Base-by-base conservation (phyloP, 2,329 filamentous ascomycete genomes). In the Venturia oleaginea region DNA sequence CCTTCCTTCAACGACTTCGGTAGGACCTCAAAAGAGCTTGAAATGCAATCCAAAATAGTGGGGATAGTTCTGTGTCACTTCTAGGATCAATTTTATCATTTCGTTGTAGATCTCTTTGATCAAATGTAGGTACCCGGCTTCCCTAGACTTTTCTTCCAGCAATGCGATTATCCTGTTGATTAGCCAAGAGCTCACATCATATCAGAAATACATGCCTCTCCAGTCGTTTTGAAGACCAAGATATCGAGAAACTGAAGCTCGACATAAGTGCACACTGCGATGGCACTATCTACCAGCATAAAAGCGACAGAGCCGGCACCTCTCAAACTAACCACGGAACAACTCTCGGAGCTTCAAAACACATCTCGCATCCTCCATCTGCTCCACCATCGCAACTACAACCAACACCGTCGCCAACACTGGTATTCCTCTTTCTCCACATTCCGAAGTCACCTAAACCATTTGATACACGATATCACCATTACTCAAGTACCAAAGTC, bases 331-430 rank as follows among this genome's bases (percentile, higher is more conserved):
- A 42, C 34, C 59, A 19, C 37, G 22, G 55, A 37, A 37, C 55
- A 59, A 37, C 10, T 38, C 22, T 30, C 24, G 4, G 46, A 63
- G 19, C 72, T 76, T 1, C 55, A 67, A 57, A 74, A 77, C 65
- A 71, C 71, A 69, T 83, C 61, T 15, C 51, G 51, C 51, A 57
- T 92, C 59, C 84, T 97, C 55, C 81, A 88, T 71, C 83, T 89
- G 68, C 84, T 95, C 70, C 84, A 87, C 75, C 86, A 91, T 73
- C 90, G 92, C 70, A 94, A 97, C 79, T 88, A 87, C 72, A 97
- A 97, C 78, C 93, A 97, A 77, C 93, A 97, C 75, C 86, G 86
- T 64, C 81, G 83, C 67, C 84, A 87, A 37, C 84, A 86, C 72
- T 99, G 93, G 93, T 97, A 90, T 85, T 84, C 86, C 70, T 80